Percentiles rank a stretch among this genome's conserved stretches.
Conservation (phyloP, 805 yeast genomes). For the Yamadazyma insecticola region DNA sequence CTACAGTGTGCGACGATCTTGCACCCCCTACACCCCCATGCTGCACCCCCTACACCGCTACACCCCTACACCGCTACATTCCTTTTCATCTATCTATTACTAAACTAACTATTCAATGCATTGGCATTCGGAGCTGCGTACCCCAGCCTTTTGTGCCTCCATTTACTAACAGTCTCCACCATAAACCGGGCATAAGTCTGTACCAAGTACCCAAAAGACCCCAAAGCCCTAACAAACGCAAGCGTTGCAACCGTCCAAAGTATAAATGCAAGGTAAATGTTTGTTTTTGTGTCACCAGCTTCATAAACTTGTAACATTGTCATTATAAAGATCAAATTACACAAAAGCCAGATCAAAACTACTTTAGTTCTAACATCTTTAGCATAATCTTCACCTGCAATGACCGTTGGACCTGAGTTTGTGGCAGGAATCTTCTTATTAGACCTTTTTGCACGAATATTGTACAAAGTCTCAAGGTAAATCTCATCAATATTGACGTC, state of each 20-base stretch:
- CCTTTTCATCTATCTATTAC: no score
- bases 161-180: conserved; percentile 36
- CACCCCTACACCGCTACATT: no score
- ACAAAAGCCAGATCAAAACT: conserved; percentile 89
- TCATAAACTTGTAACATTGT: conserved; percentile 79
- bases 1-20: no score
- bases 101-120: conserved; percentile 20
- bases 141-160: conserved; percentile 37
- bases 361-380: conserved; percentile 93
- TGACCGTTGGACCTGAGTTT: conserved; percentile 15
- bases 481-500: conserved; percentile 83
- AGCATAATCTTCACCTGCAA: conserved; percentile 76
- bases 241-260: conserved; percentile 90
- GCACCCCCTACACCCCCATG: no score
- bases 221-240: conserved; percentile 76
- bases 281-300: conserved; percentile 52
- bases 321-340: conserved; percentile 79
- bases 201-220: conserved; percentile 68
- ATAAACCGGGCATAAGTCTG: conserved; percentile 32
- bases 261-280: conserved; percentile 76
- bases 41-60: no score
- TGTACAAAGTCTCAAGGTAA: conserved; percentile 69
- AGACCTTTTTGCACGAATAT: conserved; percentile 66
- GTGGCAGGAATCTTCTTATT: conserved; percentile 40
- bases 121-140: conserved; percentile 30